Conservation (phyloP, 768 basidiomycete species). For the Suillus subaureus region DNA sequence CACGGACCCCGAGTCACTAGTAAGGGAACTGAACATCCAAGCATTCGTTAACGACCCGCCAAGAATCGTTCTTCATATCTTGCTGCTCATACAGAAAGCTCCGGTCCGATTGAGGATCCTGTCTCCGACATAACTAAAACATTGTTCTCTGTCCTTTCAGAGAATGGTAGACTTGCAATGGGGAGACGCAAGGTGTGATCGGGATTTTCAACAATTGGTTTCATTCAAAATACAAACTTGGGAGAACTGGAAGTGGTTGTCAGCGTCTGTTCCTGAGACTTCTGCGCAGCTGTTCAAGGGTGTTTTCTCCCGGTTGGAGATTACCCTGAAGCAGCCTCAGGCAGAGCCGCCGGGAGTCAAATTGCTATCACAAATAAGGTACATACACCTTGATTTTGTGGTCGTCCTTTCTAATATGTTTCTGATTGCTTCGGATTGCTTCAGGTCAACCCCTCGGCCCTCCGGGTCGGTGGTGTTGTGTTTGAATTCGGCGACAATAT, state of each 20-base stretch:
- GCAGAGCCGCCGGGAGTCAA: slow-evolving; percentile 73
- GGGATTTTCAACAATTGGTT: slow-evolving; percentile 90
- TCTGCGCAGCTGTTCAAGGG: slow-evolving; percentile 52
- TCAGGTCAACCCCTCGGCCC: slow-evolving; percentile 65
- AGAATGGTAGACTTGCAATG: slow-evolving; percentile 64
- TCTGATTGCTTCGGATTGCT: not conserved
- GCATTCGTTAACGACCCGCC: slow-evolving; percentile 79
- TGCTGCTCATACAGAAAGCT: slow-evolving; percentile 59
- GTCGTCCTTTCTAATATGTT: slow-evolving; percentile 12
- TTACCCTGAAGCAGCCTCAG: slow-evolving; percentile 82
- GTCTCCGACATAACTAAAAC: slow-evolving; percentile 88
- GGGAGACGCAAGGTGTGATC: slow-evolving; percentile 82
- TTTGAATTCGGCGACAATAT: slow-evolving; percentile 87
- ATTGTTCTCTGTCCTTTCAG: slow-evolving; percentile 69
- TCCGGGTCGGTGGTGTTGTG: slow-evolving; percentile 72
- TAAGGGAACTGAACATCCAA: slow-evolving; percentile 71
- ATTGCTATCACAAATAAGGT: slow-evolving; percentile 92
- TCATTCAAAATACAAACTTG: slow-evolving; percentile 65
- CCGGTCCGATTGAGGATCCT: slow-evolving; percentile 60
- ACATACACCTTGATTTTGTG: slow-evolving; percentile 23
- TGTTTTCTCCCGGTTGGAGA: slow-evolving; percentile 74
- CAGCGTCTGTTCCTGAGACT: slow-evolving; percentile 56
- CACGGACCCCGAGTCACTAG: slow-evolving; percentile 64
- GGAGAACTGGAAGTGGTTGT: slow-evolving; percentile 93
- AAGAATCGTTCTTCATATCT: slow-evolving; percentile 76